A percentile compares a stretch with the other conserved stretches of the same genome.
Conservation (phyloP, 2,329 filamentous ascomycete genomes). For the Penicillium sp. region DNA sequence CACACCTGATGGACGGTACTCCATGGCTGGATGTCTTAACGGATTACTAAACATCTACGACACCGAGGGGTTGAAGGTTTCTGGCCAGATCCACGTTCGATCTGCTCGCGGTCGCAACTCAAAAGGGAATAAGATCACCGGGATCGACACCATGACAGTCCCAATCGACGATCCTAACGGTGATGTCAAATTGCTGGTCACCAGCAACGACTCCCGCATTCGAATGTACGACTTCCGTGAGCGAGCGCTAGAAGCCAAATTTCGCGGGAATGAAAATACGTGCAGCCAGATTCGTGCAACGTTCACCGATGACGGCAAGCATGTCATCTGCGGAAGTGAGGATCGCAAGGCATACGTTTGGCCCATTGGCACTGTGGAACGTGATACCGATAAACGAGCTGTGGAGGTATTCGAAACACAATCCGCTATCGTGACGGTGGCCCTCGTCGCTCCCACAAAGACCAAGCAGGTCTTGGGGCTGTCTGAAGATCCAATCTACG, state of each 20-base stretch:
- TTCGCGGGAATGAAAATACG: conserved; percentile 87
- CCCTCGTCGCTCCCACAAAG: conserved; percentile 79
- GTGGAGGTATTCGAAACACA: conserved; percentile 92
- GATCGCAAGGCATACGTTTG: conserved; percentile 90
- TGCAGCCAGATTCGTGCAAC: conserved; percentile 88
- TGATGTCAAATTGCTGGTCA: conserved; percentile 83
- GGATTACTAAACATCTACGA: conserved; percentile 91
- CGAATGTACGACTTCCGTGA: conserved; percentile 88
- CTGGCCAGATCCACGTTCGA: conserved; percentile 89
- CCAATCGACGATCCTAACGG: conserved; percentile 64
- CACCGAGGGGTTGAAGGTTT: conserved; percentile 83
- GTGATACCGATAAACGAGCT: conserved; percentile 78
- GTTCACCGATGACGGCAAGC: conserved; percentile 84
- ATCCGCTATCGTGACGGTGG: conserved; percentile 85
- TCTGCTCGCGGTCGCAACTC: conserved; percentile 91
- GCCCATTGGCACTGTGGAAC: conserved; percentile 69
- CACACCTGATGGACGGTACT: conserved; percentile 86
- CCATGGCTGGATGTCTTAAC: conserved; percentile 85
- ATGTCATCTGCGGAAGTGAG: conserved; percentile 92
- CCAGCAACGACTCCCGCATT: conserved; percentile 92
- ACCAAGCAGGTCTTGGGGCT: conserved; percentile 78
- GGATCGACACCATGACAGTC: conserved; percentile 76
- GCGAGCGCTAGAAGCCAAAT: conserved; percentile 84
- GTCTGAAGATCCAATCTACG: conserved; percentile 92
- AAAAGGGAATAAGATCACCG: conserved; percentile 96